A percentile compares a stretch with the other conserved stretches of the same genome.
Conservation (phyloP, 2,329 filamentous ascomycete genomes). For the Chaetomium olivaceum region DNA sequence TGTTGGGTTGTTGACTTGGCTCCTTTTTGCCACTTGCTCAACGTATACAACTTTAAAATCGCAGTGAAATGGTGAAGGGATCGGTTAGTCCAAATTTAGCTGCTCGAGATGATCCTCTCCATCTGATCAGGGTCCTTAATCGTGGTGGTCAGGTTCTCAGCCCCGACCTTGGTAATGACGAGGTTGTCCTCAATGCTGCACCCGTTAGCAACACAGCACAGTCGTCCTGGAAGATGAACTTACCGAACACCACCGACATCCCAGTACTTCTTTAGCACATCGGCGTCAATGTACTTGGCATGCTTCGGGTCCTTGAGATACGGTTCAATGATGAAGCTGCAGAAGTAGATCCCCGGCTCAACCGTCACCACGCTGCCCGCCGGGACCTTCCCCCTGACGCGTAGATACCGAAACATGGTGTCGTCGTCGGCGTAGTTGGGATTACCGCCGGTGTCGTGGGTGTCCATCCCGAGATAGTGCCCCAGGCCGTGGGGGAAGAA, state of each 20-base stretch:
- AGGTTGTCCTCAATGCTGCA: conserved; percentile 62
- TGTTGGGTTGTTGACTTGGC: too few species aligned
- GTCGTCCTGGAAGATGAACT: conserved; percentile 32
- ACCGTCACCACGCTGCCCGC: conserved; percentile 86
- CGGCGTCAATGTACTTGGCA: conserved; percentile 72
- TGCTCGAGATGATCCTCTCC: conserved; percentile 52
- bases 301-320: conserved; percentile 73
- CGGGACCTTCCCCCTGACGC: conserved; percentile 73
- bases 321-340: conserved; percentile 81
- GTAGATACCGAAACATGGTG: conserved; percentile 81
- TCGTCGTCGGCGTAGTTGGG: conserved; percentile 78
- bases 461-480: conserved; percentile 90
- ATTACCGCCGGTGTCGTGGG: conserved; percentile 81
- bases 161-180: conserved; percentile 61
- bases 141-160: conserved; percentile 65
- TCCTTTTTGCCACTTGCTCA: background rate
- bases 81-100: conserved; percentile 13
- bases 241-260: conserved; percentile 73
- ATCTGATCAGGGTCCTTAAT: conserved; percentile 62
- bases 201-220: background rate
- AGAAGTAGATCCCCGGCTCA: conserved; percentile 94
- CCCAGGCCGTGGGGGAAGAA: conserved; percentile 92
- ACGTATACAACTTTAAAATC: background rate
- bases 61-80: background rate
- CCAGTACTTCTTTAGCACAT: conserved; percentile 77